Base-by-base conservation (phyloP, 768 basidiomycete species). In the Macrolepiota albuminosa region DNA sequence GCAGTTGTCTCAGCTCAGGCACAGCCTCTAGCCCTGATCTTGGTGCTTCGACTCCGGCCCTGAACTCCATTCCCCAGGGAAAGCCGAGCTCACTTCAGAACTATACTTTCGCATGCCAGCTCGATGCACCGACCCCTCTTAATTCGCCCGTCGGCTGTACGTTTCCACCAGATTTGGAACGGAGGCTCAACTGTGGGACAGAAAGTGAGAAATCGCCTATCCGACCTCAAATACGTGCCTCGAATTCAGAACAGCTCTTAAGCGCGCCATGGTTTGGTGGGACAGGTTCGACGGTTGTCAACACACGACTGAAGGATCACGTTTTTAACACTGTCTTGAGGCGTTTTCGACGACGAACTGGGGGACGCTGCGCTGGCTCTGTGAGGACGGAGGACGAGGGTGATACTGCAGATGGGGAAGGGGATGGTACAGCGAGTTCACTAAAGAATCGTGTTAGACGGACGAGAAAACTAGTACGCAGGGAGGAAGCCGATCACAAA, bases 301-400 rank as follows among this genome's bases (percentile, higher is more conserved):
- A 99, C 72, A 93, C 90, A 42, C 91, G 85, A 70, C 77, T 99
- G 59, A 95, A 95, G 73, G 95, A 98, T 68, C 94, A 96, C 66
- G 93, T 99, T 49, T 96, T 99, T 70, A 90, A 85, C 61, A 90
- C 91, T 18, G 86, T 98, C 36, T 76, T 98, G 62, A 85, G 87
- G 51, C 81, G 91, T 59, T 83, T 93, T 59, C 80, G 82, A 42
- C 82, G 84, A 64, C 82, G 83, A 37, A 74, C 76, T 10, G 77
- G 72, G 45, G 76, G 76, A 26, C 71, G 76, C 34, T 72, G 72
- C 64, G 68, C 67, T 13, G 69, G 75, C 45, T 74, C 67, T 40
- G 69, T 74, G 29, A 75, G 73, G 64, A 79, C 76, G 8, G 85
- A 84, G 57, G 85, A 86, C 63, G 87, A 86, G 60, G 82, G 81